A percentile compares a stretch with the other conserved stretches of the same genome.
These are phyloP conservation scores for Elongisporangium undulatum DNA, from an alignment of 352 stramenopile species.

Conservation along the genomic window DNA sequence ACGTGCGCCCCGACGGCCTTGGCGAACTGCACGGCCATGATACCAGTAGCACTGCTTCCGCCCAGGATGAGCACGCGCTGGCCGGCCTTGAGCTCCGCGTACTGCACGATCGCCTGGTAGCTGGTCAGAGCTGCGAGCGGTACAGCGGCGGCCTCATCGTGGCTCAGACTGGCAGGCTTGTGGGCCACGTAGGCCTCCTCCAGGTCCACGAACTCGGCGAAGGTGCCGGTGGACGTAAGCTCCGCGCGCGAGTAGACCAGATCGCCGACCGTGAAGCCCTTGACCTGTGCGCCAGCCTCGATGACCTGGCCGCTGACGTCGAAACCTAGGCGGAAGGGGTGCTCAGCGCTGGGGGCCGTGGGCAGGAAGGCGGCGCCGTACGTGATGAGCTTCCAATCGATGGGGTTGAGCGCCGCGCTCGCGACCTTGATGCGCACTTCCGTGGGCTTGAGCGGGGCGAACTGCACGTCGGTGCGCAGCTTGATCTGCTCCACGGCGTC, in stretches of 20 bases:
- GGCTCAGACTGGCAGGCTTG: constrained; percentile 42
- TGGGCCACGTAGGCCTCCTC: constrained; percentile 33
- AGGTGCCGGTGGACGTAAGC: constrained; percentile 30
- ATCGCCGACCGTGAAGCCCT: constrained; percentile 51
- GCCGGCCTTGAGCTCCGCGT: constrained; percentile 21
- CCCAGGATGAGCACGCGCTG: constrained; percentile 50
- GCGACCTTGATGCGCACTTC: constrained; percentile 60
- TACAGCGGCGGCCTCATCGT: constrained; percentile 55
- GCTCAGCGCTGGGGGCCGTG: constrained; percentile 3
- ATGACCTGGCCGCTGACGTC: constrained; percentile 65
- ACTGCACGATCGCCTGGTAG: constrained; percentile 40
- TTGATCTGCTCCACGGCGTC: constrained; percentile 9
- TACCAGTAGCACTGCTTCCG: constrained; percentile 53
- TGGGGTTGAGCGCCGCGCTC: constrained; percentile 56
- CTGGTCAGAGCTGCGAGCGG: constrained; percentile 48
- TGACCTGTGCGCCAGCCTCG: constrained; percentile 43
- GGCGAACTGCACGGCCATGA: constrained; percentile 57
- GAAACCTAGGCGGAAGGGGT: constrained; percentile 46
- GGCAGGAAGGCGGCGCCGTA: constrained; percentile 9
- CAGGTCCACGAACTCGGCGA: constrained; percentile 51
- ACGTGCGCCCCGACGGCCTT: constrained; percentile 44
- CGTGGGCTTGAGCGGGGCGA: constrained; percentile 10
- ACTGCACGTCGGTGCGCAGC: constrained; percentile 11
- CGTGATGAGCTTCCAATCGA: constrained; percentile 26
- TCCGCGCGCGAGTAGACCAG: constrained; percentile 52